These are phyloP conservation scores for Handroanthus guayacan DNA, from an alignment of 257 asterid species.

Conservation along the genomic window DNA sequence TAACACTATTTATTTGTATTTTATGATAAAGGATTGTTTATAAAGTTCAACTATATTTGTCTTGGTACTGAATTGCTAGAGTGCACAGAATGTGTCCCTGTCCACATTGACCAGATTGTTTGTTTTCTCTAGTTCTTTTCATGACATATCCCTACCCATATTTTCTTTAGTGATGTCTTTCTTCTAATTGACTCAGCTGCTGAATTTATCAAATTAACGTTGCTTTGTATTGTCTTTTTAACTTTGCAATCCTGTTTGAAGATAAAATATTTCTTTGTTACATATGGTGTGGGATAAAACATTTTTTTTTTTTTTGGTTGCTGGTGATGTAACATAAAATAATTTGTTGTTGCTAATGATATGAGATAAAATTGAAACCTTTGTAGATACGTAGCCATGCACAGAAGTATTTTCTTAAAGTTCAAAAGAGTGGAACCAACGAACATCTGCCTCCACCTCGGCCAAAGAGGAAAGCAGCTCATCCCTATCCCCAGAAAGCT, in stretches of 20 bases:
- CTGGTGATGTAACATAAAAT: constrained; percentile 6
- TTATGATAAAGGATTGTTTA: constrained; percentile 2
- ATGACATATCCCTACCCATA: background rate
- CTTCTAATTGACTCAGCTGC: constrained; percentile 8
- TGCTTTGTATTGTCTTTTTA: background rate
- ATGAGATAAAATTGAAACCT: constrained; percentile 2
- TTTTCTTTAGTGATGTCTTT: background rate
- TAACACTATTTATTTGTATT: background rate
- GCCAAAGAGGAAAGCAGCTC: constrained; percentile 95
- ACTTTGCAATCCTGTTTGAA: constrained; percentile 19
- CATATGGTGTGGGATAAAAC: background rate
- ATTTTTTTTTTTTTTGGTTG: background rate
- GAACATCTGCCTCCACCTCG: constrained; percentile 98
- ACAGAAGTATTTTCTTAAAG: constrained; percentile 89
- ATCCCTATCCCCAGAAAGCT: constrained; percentile 97
- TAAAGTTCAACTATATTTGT: background rate
- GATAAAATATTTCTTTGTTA: background rate
- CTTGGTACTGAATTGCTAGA: background rate
- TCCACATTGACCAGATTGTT: background rate
- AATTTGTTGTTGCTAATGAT: constrained; percentile 1
- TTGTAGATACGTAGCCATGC: constrained; percentile 98
- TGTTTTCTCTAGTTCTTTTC: background rate
- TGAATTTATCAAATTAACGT: background rate
- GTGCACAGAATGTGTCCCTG: background rate
- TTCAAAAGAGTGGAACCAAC: constrained; percentile 84